Percentiles rank a stretch among this genome's conserved stretches.
phyloP scores from a whole-genome alignment of 2,329 filamentous ascomycete genomes.

The Sporothrix brunneoviolacea region DNA sequence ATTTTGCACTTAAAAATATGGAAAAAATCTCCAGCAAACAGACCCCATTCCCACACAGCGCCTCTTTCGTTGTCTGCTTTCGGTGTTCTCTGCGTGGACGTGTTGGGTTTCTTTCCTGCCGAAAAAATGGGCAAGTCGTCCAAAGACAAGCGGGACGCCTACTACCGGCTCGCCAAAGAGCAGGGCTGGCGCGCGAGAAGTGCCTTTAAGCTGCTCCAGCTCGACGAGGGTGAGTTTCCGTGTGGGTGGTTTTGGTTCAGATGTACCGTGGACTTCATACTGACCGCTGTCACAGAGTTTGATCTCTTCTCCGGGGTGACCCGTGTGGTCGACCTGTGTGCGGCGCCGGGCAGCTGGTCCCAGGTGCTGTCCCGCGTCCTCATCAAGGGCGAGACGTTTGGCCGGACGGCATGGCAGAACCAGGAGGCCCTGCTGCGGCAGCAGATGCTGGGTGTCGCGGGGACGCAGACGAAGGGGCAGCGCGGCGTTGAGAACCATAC shows the following conservation, averaged over 20 bases:
- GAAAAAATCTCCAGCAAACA: too few relatives aligned
- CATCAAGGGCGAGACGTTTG: constrained; percentile 89
- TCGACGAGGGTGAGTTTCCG: constrained; percentile 63
- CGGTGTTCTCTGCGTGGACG: too few relatives aligned
- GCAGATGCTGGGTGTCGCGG: constrained; percentile 47
- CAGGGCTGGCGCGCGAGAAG: constrained; percentile 96
- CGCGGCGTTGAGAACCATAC: too few relatives aligned
- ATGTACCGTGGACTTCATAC: not conserved
- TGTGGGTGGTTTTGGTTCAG: not conserved
- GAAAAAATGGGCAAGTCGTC: constrained; percentile 79
- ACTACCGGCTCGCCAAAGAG: constrained; percentile 96
- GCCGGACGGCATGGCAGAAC: constrained; percentile 79
- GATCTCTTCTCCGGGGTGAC: constrained; percentile 87
- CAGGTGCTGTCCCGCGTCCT: constrained; percentile 90
- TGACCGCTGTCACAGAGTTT: constrained; percentile 57
- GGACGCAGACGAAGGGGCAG: constrained; percentile 14
- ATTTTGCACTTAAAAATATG: too few relatives aligned
- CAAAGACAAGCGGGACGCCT: constrained; percentile 97
- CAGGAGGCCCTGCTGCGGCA: constrained; percentile 62
- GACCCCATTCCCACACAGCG: too few relatives aligned
- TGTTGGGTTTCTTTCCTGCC: not conserved
- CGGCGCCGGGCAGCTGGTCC: constrained; percentile 93
- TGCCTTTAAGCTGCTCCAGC: constrained; percentile 93
- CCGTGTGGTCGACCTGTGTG: constrained; percentile 90
- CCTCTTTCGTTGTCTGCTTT: too few relatives aligned